phyloP scores from a whole-genome alignment of 495 filamentous ascomycete genomes.

The Friedmanniomyces endolithicus region DNA sequence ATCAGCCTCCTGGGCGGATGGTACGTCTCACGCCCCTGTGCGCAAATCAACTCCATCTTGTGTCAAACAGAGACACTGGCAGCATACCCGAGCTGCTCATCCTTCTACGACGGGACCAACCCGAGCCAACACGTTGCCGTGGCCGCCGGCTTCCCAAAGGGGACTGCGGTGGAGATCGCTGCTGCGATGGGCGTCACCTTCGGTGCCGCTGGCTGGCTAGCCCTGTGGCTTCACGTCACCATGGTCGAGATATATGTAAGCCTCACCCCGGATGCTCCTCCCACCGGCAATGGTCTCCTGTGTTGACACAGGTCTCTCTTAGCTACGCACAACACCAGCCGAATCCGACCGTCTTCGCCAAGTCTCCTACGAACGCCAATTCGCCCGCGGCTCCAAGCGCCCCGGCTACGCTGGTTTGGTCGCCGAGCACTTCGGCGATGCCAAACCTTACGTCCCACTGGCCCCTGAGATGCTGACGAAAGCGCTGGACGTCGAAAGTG shows the following conservation, averaged over 20 bases:
- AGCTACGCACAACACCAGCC: conserved; percentile 1
- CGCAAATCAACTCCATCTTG: conserved; percentile 31
- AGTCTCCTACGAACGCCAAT: conserved; percentile 39
- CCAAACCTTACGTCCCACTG: conserved; percentile 8
- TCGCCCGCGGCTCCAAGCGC: conserved; percentile 37
- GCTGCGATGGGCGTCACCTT: conserved; percentile 31
- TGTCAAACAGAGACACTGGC: neutral
- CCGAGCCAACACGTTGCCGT: neutral
- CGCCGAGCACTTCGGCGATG: conserved; percentile 36
- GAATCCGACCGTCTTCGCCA: conserved; percentile 37
- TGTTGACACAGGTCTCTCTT: neutral
- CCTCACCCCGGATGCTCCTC: neutral
- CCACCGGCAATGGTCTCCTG: neutral
- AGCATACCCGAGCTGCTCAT: neutral
- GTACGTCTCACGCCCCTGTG: conserved; percentile 32
- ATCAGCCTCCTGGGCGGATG: conserved; percentile 29
- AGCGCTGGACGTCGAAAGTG: too few species aligned
- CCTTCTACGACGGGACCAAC: neutral
- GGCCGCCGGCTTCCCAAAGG: neutral
- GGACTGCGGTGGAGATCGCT: conserved; percentile 27
- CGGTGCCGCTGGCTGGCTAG: conserved; percentile 35
- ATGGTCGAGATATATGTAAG: conserved; percentile 37
- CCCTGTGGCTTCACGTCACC: conserved; percentile 34
- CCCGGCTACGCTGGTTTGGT: conserved; percentile 39
- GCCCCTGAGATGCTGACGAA: neutral